These are phyloP conservation scores for Epichloe elymi DNA, from an alignment of 2,329 filamentous ascomycete genomes.

Conservation along the genomic window DNA sequence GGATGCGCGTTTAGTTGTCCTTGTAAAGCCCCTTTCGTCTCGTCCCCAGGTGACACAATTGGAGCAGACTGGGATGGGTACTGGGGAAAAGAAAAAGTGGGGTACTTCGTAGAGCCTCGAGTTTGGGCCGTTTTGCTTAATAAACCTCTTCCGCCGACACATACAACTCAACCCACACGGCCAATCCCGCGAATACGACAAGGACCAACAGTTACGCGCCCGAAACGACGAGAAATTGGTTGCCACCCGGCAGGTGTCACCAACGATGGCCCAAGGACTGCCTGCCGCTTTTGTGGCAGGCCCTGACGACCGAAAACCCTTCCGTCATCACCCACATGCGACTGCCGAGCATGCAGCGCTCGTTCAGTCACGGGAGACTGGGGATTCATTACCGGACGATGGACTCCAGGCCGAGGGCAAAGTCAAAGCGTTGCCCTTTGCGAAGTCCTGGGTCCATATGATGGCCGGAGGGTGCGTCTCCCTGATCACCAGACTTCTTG, in stretches of 20 bases:
- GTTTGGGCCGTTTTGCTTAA: no score
- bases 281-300: conserved; percentile 16
- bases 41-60: no score
- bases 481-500: neutral
- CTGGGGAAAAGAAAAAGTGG: no score
- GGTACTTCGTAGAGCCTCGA: no score
- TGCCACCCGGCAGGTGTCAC: neutral
- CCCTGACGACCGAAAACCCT: conserved; percentile 18
- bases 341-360: conserved; percentile 26
- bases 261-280: conserved; percentile 21
- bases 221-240: neutral
- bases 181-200: neutral
- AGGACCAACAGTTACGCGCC: neutral
- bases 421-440: conserved; percentile 34
- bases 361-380: conserved; percentile 48
- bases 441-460: conserved; percentile 84
- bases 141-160: neutral
- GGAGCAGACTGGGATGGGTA: no score
- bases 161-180: neutral
- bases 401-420: conserved; percentile 17
- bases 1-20: no score
- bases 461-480: conserved; percentile 69
- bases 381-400: conserved; percentile 37
- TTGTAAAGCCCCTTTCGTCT: no score
- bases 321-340: conserved; percentile 14